phyloP scores from a whole-genome alignment of 2,329 filamentous ascomycete species.

The Fusarium sp. region DNA sequence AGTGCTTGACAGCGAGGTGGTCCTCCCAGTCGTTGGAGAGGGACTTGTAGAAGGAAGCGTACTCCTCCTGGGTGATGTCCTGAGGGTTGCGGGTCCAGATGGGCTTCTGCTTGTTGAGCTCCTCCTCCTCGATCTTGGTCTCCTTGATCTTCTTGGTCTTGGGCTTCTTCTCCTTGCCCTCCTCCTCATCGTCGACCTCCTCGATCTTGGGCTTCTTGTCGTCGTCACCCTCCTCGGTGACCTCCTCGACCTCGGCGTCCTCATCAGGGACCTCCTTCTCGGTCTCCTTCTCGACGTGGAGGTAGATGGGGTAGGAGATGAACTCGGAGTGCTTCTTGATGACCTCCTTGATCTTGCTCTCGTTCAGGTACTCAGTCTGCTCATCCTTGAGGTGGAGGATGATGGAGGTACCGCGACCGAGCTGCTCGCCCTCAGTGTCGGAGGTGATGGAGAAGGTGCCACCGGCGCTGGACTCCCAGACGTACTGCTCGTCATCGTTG shows the following conservation, averaged over 20 bases:
- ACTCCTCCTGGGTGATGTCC: slow-evolving; percentile 96
- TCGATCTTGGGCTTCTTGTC: slow-evolving; percentile 98
- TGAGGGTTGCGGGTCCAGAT: slow-evolving; percentile 99
- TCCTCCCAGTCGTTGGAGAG: slow-evolving; percentile 99
- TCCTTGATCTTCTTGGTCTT: slow-evolving; percentile 99
- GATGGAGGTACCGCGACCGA: slow-evolving; percentile 97
- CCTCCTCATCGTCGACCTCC: slow-evolving; percentile 89
- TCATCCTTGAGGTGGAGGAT: slow-evolving; percentile 99
- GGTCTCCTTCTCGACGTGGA: slow-evolving; percentile 98
- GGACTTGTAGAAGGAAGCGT: slow-evolving; percentile 99
- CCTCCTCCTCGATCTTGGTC: slow-evolving; percentile 98
- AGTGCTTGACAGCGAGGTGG: slow-evolving; percentile 99
- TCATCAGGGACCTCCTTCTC: slow-evolving; percentile 99
- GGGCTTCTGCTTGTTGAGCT: slow-evolving; percentile 99
- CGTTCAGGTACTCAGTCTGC: slow-evolving; percentile 97
- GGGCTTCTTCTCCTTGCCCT: slow-evolving; percentile 88
- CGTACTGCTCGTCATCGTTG: slow-evolving; percentile 99
- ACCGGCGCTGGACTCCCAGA: slow-evolving; percentile 98
- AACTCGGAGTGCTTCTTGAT: slow-evolving; percentile 99
- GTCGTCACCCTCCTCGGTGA: slow-evolving; percentile 75
- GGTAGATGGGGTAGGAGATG: slow-evolving; percentile 99
- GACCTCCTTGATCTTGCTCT: slow-evolving; percentile 99
- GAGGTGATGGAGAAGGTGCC: slow-evolving; percentile 94
- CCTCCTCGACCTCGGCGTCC: slow-evolving; percentile 81
- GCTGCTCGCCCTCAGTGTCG: slow-evolving; percentile 89